Percentiles rank a stretch among this genome's conserved stretches.
Conservation (phyloP, 495 filamentous ascomycete species). For the Penicillium angulare region DNA sequence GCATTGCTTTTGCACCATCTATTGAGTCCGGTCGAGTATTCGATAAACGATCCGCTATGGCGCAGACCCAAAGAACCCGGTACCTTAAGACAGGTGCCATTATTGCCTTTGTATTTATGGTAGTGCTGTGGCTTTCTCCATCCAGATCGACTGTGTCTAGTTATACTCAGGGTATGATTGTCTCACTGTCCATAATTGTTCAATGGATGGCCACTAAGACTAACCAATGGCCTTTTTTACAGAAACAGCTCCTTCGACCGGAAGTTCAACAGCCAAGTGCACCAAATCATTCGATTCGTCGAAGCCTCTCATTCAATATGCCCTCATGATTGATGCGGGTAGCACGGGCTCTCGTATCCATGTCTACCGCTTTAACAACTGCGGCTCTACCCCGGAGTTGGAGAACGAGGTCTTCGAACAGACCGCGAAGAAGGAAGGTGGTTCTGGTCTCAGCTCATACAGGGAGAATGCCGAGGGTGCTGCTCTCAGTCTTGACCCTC, state of each 20-base stretch:
- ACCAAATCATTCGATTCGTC: constrained; percentile 74
- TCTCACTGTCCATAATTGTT: not conserved
- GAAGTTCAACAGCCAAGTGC: constrained; percentile 56
- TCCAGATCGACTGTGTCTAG: constrained; percentile 37
- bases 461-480: constrained; percentile 79
- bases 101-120: constrained; percentile 67
- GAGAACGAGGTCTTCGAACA: constrained; percentile 89
- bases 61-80: constrained; percentile 70
- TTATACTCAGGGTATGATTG: constrained; percentile 36
- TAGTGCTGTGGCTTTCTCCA: constrained; percentile 74
- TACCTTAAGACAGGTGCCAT: constrained; percentile 82
- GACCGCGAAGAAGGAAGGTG: constrained; percentile 73
- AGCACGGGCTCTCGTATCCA: constrained; percentile 98
- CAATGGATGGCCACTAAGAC: not conserved
- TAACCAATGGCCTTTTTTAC: constrained; percentile 9
- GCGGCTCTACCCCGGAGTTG: constrained; percentile 89
- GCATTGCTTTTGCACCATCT: constrained; percentile 10
- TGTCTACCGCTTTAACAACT: constrained; percentile 99
- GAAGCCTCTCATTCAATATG: constrained; percentile 95
- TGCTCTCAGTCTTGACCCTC: constrained; percentile 81
- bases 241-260: constrained; percentile 28
- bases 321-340: constrained; percentile 96
- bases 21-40: constrained; percentile 12
- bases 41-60: constrained; percentile 44
- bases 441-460: constrained; percentile 85